These are phyloP conservation scores for Galerina marginata DNA, from an alignment of 768 basidiomycete species.

Conservation along the genomic window DNA sequence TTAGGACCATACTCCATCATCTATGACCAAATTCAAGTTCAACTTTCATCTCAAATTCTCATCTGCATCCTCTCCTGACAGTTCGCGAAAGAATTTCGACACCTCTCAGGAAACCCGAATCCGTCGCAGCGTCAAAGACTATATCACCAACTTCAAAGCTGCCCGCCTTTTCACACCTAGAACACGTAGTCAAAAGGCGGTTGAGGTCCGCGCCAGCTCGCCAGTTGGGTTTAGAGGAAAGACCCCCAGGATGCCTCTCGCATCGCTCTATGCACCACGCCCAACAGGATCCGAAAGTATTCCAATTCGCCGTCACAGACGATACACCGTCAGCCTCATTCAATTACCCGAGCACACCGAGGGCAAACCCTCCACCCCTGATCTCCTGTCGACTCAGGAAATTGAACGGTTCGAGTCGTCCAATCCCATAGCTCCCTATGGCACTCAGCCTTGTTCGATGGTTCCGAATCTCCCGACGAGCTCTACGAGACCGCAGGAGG, in stretches of 20 bases:
- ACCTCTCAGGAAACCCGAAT: not conserved
- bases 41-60: slow-evolving; percentile 3
- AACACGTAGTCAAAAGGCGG: not conserved
- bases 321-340: slow-evolving; percentile 10
- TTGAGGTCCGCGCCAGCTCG: not conserved
- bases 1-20: not conserved
- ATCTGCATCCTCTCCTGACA: not conserved
- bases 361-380: too few relatives aligned
- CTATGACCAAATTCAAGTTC: slow-evolving; percentile 8
- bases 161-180: not conserved
- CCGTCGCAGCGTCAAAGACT: not conserved
- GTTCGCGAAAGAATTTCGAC: not conserved
- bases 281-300: not conserved
- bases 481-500: not conserved
- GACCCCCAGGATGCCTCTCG: not conserved
- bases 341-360: not conserved
- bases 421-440: too few relatives aligned
- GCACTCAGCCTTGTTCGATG: too few relatives aligned
- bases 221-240: not conserved
- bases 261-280: slow-evolving; percentile 8
- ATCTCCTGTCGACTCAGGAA: too few relatives aligned
- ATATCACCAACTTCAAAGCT: not conserved
- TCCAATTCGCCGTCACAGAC: slow-evolving; percentile 6
- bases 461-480: not conserved
- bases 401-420: too few relatives aligned